Conservation (phyloP, 208 protist species). For the Tritrichomonas musculus region DNA sequence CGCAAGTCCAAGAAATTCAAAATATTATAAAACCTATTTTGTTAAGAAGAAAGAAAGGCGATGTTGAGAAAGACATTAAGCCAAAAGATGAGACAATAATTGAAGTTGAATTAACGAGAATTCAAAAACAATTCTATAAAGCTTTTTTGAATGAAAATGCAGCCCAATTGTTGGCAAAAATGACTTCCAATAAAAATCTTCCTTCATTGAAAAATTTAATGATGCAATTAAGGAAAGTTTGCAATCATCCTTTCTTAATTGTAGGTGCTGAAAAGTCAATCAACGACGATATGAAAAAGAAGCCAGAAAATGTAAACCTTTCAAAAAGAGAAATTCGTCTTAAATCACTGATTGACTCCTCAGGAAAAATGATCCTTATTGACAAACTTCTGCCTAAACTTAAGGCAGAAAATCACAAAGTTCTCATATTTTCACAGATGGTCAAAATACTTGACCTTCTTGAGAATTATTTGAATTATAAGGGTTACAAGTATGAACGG, state of each 20-base stretch:
- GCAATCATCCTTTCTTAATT: constrained; percentile 88
- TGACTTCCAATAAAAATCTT: not conserved
- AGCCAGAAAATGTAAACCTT: constrained; percentile 64
- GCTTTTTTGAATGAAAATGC: constrained; percentile 45
- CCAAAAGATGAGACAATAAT: constrained; percentile 63
- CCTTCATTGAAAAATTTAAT: constrained; percentile 40
- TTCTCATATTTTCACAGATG: constrained; percentile 89
- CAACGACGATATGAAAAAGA: constrained; percentile 63
- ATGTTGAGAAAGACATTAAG: constrained; percentile 80
- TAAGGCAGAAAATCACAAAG: constrained; percentile 67
- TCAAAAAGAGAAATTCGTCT: not conserved
- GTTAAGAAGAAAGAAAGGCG: constrained; percentile 82
- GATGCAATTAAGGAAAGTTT: constrained; percentile 62
- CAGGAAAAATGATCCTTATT: constrained; percentile 61
- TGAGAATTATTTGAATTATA: constrained; percentile 65
- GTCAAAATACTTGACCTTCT: constrained; percentile 49
- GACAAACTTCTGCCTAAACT: constrained; percentile 67
- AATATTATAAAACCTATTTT: constrained; percentile 54
- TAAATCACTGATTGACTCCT: constrained; percentile 50
- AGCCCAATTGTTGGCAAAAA: not conserved
- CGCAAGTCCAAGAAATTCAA: constrained; percentile 48
- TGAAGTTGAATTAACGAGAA: constrained; percentile 55
- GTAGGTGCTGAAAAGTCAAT: constrained; percentile 68
- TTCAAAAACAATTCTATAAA: constrained; percentile 69
- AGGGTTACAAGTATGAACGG: constrained; percentile 66